A percentile compares a stretch with the other conserved stretches of the same genome.
phyloP scores from a whole-genome alignment of 495 filamentous ascomycete genomes.

The Eremomyces bilateralis region DNA sequence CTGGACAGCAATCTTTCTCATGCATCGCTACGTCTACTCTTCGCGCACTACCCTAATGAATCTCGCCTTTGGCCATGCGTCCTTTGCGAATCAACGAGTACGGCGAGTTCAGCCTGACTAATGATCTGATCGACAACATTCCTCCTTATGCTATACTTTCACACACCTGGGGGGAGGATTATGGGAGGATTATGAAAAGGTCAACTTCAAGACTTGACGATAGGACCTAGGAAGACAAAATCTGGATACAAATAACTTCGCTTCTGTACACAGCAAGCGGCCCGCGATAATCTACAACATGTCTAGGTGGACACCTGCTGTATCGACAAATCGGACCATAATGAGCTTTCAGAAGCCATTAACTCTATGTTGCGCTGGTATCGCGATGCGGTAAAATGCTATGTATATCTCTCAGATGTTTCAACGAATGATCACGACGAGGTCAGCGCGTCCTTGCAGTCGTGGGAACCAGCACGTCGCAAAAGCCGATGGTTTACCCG shows the following conservation, averaged over 20 bases:
- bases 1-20: too few relatives aligned
- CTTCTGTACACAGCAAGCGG: not conserved
- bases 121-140: not conserved
- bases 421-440: too few relatives aligned
- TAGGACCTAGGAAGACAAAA: not conserved
- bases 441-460: too few relatives aligned
- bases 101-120: not conserved
- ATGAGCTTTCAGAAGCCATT: conserved; percentile 6
- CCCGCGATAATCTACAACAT: conserved; percentile 1
- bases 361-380: too few relatives aligned
- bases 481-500: too few relatives aligned
- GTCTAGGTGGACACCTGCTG: conserved; percentile 10
- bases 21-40: too few relatives aligned
- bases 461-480: too few relatives aligned
- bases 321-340: conserved; percentile 6
- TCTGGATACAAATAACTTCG: conserved; percentile 2
- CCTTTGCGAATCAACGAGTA: not conserved
- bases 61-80: too few relatives aligned
- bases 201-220: conserved; percentile 4
- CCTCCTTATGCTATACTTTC: conserved; percentile 10
- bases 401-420: too few relatives aligned
- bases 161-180: conserved; percentile 7
- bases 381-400: too few relatives aligned
- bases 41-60: too few relatives aligned
- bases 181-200: conserved; percentile 3